phyloP scores from a whole-genome alignment of 805 yeast genomes.

The Pichia membranifaciens region DNA sequence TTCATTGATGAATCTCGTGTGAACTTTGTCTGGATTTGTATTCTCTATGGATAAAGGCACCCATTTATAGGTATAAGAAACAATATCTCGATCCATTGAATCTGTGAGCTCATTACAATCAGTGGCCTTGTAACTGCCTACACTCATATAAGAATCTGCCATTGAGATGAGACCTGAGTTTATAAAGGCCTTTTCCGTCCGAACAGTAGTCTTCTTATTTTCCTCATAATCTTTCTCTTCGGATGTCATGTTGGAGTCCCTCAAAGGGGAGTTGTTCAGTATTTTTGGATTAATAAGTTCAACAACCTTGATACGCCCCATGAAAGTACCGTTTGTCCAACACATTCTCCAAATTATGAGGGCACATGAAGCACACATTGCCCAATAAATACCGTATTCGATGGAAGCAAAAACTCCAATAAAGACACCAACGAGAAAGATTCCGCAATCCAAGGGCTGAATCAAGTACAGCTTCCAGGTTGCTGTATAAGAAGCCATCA shows the following conservation, averaged over 20 bases:
- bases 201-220: too few relatives aligned
- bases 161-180: slow-evolving; percentile 10
- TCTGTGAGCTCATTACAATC: slow-evolving; percentile 4
- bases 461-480: slow-evolving; percentile 67
- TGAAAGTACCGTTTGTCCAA: slow-evolving; percentile 73
- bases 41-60: slow-evolving; percentile 47
- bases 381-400: slow-evolving; percentile 88
- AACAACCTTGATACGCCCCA: slow-evolving; percentile 53
- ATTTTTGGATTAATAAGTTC: too few relatives aligned
- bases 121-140: slow-evolving; percentile 38
- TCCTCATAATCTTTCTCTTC: too few relatives aligned
- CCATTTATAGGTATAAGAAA: slow-evolving; percentile 40
- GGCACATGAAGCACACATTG: slow-evolving; percentile 78
- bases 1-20: slow-evolving; percentile 42
- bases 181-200: slow-evolving; percentile 9
- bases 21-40: slow-evolving; percentile 21
- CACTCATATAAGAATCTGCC: slow-evolving; percentile 10
- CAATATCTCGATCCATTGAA: not conserved
- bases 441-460: slow-evolving; percentile 66
- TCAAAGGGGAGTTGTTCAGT: too few relatives aligned
- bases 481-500: slow-evolving; percentile 63
- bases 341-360: slow-evolving; percentile 67
- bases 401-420: slow-evolving; percentile 73
- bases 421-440: slow-evolving; percentile 66
- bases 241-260: too few relatives aligned